phyloP scores from a whole-genome alignment of 108 stramenopile species.

The Fragilaria radians region DNA sequence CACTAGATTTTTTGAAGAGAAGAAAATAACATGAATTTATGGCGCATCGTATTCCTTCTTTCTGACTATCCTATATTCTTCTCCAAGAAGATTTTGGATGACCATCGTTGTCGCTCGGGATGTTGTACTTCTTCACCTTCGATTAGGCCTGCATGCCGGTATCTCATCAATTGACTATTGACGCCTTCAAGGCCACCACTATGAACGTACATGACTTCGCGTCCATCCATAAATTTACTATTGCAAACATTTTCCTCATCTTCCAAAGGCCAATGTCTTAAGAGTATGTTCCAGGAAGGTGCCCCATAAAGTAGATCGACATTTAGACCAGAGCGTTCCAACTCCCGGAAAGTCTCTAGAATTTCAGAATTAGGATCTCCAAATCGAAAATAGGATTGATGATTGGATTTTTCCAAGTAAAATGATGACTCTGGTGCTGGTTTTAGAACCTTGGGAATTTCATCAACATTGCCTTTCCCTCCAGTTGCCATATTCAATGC shows the following conservation, averaged over 20 bases:
- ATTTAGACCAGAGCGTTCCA: constrained; percentile 50
- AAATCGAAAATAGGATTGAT: constrained; percentile 55
- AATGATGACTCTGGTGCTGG: constrained; percentile 5
- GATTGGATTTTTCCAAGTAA: not conserved
- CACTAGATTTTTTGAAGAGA: too few relatives aligned
- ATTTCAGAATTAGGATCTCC: constrained; percentile 54
- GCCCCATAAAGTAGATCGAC: constrained; percentile 81
- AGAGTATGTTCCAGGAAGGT: constrained; percentile 59
- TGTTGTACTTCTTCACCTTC: constrained; percentile 32
- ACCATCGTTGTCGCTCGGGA: constrained; percentile 6
- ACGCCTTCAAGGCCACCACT: constrained; percentile 90
- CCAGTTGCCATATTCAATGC: constrained; percentile 39
- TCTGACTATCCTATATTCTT: too few relatives aligned
- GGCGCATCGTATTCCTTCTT: too few relatives aligned
- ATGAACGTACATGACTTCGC: constrained; percentile 84
- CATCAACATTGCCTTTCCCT: constrained; percentile 27
- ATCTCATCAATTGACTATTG: constrained; percentile 77
- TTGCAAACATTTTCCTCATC: not conserved
- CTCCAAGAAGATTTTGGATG: not conserved
- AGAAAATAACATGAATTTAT: too few relatives aligned
- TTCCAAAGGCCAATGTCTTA: constrained; percentile 55
- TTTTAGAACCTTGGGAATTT: constrained; percentile 51
- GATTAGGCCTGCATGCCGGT: constrained; percentile 77
- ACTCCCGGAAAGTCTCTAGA: constrained; percentile 52
- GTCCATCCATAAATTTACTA: constrained; percentile 38